These are phyloP conservation scores for Ophiocordyceps camponoti-rufipedis DNA, from an alignment of 2,329 filamentous ascomycete genomes.

Conservation along the genomic window DNA sequence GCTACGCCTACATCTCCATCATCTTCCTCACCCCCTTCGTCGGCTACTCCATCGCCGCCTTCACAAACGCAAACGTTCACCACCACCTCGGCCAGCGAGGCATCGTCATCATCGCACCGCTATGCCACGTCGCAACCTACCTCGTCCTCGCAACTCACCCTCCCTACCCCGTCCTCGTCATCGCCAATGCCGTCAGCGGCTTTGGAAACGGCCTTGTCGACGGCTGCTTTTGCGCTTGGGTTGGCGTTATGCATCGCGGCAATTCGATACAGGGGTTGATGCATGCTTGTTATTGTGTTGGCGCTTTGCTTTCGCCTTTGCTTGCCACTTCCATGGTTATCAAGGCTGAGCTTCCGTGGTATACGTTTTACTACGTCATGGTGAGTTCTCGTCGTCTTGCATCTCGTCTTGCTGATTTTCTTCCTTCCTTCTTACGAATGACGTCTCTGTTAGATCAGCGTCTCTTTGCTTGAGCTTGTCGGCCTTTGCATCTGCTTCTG, in stretches of 20 bases:
- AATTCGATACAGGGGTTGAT: conserved; percentile 50
- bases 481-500: conserved; percentile 38
- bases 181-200: conserved; percentile 44
- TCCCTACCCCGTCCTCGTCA: conserved; percentile 43
- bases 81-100: conserved; percentile 45
- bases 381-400: conserved; percentile 20
- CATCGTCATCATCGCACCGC: conserved; percentile 41
- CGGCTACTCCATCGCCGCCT: conserved; percentile 42
- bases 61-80: conserved; percentile 43
- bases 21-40: conserved; percentile 45
- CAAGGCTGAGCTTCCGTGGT: conserved; percentile 40
- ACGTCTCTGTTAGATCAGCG: conserved; percentile 14
- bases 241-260: conserved; percentile 47
- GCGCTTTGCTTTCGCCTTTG: conserved; percentile 43
- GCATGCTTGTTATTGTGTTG: conserved; percentile 47
- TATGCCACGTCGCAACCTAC: conserved; percentile 44
- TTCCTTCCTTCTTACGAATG: too few species aligned
- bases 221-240: conserved; percentile 29
- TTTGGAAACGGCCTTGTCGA: conserved; percentile 49
- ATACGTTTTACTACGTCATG: conserved; percentile 54
- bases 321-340: conserved; percentile 51
- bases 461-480: conserved; percentile 35
- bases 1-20: conserved; percentile 41
- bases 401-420: not conserved
- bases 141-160: conserved; percentile 41